Evolutionary conservation across 768 basidiomycete species (phyloP).

Genomic region (Naganishia friedmannii): DNA sequence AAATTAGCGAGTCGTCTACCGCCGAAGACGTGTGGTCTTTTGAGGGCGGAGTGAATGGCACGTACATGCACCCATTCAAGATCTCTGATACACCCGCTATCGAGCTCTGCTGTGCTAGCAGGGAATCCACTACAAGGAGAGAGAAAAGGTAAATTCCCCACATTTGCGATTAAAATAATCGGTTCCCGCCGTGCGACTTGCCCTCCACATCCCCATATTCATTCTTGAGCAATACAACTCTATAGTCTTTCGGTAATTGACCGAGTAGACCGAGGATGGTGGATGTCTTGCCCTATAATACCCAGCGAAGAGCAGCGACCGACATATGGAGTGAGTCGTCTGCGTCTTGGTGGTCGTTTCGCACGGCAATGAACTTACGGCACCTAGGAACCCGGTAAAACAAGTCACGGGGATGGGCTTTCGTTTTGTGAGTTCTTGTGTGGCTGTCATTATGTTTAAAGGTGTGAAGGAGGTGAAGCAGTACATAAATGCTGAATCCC

Average conservation of each 20-base stretch:
- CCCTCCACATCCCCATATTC: conserved; percentile 94
- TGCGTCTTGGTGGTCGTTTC: too few relatives aligned
- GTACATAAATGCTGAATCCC: background rate
- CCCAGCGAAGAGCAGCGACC: background rate
- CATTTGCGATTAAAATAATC: too few relatives aligned
- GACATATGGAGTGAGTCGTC: conserved; percentile 33
- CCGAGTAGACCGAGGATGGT: conserved; percentile 76
- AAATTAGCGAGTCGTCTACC: too few relatives aligned
- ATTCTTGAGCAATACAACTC: conserved; percentile 85
- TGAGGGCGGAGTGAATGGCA: background rate
- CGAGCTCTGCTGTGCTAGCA: conserved; percentile 76
- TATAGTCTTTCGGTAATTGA: conserved; percentile 75
- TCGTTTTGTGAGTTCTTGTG: background rate
- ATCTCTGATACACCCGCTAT: conserved; percentile 88
- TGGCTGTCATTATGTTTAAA: background rate
- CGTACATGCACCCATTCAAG: conserved; percentile 90
- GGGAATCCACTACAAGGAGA: conserved; percentile 70
- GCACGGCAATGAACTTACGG: conserved; percentile 24
- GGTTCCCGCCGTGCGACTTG: conserved; percentile 39
- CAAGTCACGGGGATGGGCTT: conserved; percentile 76
- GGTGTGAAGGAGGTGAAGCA: background rate
- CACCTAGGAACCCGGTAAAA: conserved; percentile 80
- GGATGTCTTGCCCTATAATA: conserved; percentile 53
- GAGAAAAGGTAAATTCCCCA: background rate
- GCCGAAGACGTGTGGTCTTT: background rate